Base-by-base conservation (phyloP, 352 stramenopile species). In the Phytophthora litchii region DNA sequence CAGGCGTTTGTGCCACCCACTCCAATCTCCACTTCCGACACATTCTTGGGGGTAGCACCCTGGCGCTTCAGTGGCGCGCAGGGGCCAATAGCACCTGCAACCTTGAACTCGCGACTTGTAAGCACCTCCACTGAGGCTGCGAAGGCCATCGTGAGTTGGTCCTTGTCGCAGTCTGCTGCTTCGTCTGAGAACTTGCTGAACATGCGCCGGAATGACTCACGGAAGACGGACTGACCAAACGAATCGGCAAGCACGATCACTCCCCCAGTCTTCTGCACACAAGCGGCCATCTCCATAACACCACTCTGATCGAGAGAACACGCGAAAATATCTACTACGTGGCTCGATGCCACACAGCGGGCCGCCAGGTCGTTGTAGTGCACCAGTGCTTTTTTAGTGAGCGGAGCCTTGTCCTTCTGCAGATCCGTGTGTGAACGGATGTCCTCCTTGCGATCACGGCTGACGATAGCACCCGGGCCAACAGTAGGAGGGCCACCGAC, bases 241-340 rank as follows among this genome's bases (percentile, higher is more conserved):
- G 83, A 98, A 80, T 99, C 98, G 56, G 92, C 97, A 32, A 99
- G 76, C 13, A 99, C 95, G 72, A 98, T 98, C n/a, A 99, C 87
- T 52, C 98, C 98, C 41, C 98, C 98, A n/a, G 97, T 99, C 69
- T 97, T 97, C 67, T 99, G 94, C 29, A 99, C 94, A 54, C 97
- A 98, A 23, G 88, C 81, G 46, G 94, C 93, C 97, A 99, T 99
- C 79, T 99, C 97, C 76, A 99, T 92, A 54, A 99, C 91, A 61
- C 97, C 97, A 57, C 88, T 92, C 71, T 98, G 92, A 83, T 99
- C 97, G 37, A 99, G 76, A 45, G 91, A 98, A 72, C 97, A 99
- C 3, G 97, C 97, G 77, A 99, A 99, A 35, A 99, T 92, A 74
- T 99, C 98, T 17, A 99, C 94, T 0, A 98, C 95, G 73, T 99